Base-by-base conservation (phyloP, 164 flowering plant species). In the Chloranthus sessilifolius region DNA sequence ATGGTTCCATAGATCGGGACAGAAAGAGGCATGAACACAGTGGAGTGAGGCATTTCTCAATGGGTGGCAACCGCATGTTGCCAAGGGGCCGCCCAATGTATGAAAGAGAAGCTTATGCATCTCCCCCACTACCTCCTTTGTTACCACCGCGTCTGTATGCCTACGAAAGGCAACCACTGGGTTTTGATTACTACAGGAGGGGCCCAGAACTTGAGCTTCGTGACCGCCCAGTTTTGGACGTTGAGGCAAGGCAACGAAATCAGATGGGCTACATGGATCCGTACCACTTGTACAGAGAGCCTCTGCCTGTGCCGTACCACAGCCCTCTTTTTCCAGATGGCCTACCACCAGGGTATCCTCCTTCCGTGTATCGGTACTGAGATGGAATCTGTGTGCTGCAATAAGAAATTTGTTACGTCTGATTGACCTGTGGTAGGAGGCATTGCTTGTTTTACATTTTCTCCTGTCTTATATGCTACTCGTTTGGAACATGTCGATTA, bases 141-240 rank as follows among this genome's bases (percentile, higher is more conserved):
- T 28, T 53, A n/a, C 65, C 50, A 10, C 27, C 42, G 10, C 39
- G 39, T 5, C 23, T 26, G 3, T 70, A 73, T 63, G 50, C 50
- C 14, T 59, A 64, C 56, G 66, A 52, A 36, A 50, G 70, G 61
- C n/a, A n/a, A n/a, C 51, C 56, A 4, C 39, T 41, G 19, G 70
- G 50, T 23, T 21, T 8, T 17, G 53, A 53, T 33, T 37, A 43
- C 25, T 59, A 60, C 52, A 30, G 64, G 42, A 58, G 62, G 50
- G 62, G 55, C 19, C 23, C 35, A 8, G 45, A 19, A 24, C 28
- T 10, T 30, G 73, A 60, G 55, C 56, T 21, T 59, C 63, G 14
- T 42, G 60, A 59, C 4, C 47, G 3, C 27, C 48, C 25, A 30
- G n/a, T 22, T 43, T 5, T 42, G 7, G 58, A 65, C 47, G 11